These are phyloP conservation scores for Amniculicola lignicola DNA, from an alignment of 495 filamentous ascomycete genomes.

Conservation along the genomic window DNA sequence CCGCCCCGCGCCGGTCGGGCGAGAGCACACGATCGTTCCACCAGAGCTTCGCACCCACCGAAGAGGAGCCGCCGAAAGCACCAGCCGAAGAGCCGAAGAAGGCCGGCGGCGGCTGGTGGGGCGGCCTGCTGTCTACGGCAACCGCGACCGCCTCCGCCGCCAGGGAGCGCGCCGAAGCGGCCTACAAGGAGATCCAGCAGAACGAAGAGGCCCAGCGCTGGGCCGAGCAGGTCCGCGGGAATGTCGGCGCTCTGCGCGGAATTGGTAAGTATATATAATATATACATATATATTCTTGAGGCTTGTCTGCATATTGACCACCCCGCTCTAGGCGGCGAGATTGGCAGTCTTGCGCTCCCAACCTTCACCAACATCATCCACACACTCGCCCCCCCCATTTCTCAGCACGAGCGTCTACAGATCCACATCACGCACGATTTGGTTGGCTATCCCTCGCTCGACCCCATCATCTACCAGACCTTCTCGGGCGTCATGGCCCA, in stretches of 20 bases:
- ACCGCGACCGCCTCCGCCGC: constrained; percentile 64
- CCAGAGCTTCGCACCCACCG: constrained; percentile 47
- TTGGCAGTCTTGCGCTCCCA: constrained; percentile 83
- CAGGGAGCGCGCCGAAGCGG: constrained; percentile 89
- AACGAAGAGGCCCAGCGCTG: constrained; percentile 95
- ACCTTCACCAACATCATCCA: constrained; percentile 94
- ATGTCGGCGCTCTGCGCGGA: constrained; percentile 76
- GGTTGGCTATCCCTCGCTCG: constrained; percentile 87
- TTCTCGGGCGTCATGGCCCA: constrained; percentile 98
- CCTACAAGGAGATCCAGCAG: constrained; percentile 90
- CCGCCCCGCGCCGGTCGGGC: constrained; percentile 61
- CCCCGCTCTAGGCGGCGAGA: constrained; percentile 73
- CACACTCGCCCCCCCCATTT: constrained; percentile 93
- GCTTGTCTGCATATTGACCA: not conserved
- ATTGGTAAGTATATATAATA: constrained; percentile 72
- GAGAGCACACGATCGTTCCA: constrained; percentile 71
- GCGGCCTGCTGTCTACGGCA: constrained; percentile 60
- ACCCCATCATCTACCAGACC: constrained; percentile 86
- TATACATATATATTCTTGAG: no score
- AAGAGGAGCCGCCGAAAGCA: constrained; percentile 48
- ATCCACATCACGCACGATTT: constrained; percentile 98
- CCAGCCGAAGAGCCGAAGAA: constrained; percentile 37
- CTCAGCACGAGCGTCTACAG: constrained; percentile 92
- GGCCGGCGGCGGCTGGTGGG: constrained; percentile 80
- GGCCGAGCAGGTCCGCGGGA: constrained; percentile 91